Conservation (phyloP, 202 grass and related monocot species). For the Tripidium arundinaceum region DNA sequence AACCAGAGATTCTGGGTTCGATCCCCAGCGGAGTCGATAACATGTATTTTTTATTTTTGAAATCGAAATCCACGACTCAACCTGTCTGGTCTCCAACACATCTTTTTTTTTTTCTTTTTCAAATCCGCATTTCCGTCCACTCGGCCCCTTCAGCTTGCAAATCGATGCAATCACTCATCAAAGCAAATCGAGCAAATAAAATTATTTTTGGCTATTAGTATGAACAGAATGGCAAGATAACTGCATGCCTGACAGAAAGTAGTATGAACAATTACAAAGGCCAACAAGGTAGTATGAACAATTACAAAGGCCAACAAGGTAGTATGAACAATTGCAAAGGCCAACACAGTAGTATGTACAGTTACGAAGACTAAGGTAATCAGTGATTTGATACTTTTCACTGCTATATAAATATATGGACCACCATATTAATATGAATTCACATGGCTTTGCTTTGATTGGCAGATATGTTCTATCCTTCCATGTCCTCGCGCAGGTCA, state of each 20-base stretch:
- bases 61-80: background rate
- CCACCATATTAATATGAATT: background rate
- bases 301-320: background rate
- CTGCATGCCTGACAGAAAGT: background rate
- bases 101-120: no score
- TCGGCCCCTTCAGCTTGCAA: background rate
- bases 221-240: background rate
- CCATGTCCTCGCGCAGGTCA: background rate
- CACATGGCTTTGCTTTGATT: background rate
- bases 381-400: background rate
- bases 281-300: background rate
- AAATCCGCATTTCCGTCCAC: background rate
- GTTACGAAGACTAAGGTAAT: background rate
- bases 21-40: slow-evolving; percentile 74
- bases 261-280: no score
- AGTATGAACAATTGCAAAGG: background rate
- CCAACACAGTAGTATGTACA: background rate
- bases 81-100: background rate
- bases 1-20: slow-evolving; percentile 98
- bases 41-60: no score
- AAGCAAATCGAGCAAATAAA: background rate
- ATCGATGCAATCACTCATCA: background rate
- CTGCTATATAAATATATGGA: background rate
- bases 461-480: background rate
- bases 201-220: background rate